phyloP scores from a whole-genome alignment of 2,329 filamentous ascomycete genomes.

The Clonostachys rosea region DNA sequence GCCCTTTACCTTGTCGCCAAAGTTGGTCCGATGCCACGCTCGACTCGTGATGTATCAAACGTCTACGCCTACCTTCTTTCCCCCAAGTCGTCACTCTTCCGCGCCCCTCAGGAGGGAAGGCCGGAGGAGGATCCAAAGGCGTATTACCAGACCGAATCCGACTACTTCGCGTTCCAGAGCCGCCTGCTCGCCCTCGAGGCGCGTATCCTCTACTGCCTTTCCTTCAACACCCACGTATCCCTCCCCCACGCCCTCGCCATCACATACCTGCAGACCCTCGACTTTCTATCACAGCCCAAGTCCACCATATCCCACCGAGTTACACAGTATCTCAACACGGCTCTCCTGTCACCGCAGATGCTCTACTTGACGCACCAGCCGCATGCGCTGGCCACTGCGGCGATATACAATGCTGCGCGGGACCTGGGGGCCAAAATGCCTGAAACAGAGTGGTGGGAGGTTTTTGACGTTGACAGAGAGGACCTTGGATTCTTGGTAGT shows the following conservation, averaged over 20 bases:
- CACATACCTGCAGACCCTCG: slow-evolving; percentile 88
- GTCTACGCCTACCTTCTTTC: slow-evolving; percentile 80
- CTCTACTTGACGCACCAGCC: slow-evolving; percentile 92
- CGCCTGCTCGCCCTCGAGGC: slow-evolving; percentile 72
- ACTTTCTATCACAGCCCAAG: slow-evolving; percentile 47
- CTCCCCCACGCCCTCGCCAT: slow-evolving; percentile 83
- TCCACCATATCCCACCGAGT: slow-evolving; percentile 58
- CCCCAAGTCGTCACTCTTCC: slow-evolving; percentile 49
- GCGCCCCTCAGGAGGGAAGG: slow-evolving; percentile 23
- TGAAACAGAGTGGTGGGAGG: slow-evolving; percentile 91
- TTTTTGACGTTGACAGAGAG: slow-evolving; percentile 93
- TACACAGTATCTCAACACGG: slow-evolving; percentile 79
- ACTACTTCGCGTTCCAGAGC: slow-evolving; percentile 61
- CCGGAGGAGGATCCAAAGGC: slow-evolving; percentile 36
- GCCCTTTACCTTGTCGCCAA: slow-evolving; percentile 79
- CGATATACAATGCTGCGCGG: slow-evolving; percentile 83
- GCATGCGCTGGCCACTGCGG: slow-evolving; percentile 75
- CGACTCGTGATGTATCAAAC: slow-evolving; percentile 76
- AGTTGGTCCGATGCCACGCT: slow-evolving; percentile 70
- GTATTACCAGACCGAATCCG: slow-evolving; percentile 70
- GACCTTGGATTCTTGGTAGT: slow-evolving; percentile 91
- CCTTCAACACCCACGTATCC: slow-evolving; percentile 80
- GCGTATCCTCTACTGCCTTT: slow-evolving; percentile 68
- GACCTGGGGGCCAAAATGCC: slow-evolving; percentile 76
- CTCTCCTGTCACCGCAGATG: slow-evolving; percentile 80